Evolutionary conservation across 371 early-diverging fungal genomes (phyloP).

Genomic region (Blakeslea trispora): DNA sequence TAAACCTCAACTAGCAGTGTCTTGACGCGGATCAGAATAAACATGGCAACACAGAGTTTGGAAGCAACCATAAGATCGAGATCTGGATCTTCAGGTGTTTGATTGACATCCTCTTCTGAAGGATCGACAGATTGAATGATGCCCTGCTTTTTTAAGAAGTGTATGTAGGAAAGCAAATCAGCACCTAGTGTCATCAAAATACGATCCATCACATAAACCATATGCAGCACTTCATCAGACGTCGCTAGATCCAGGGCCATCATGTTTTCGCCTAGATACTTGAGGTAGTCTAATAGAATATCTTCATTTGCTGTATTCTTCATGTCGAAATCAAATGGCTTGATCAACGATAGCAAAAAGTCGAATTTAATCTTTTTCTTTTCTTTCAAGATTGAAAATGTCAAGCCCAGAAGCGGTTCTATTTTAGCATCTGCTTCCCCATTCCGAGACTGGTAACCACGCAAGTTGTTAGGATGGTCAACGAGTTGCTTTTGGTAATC

Average conservation of each 20-base stretch:
- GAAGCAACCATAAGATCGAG: constrained; percentile 30
- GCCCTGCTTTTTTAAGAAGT: constrained; percentile 29
- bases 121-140: neutral
- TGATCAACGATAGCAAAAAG: constrained; percentile 69
- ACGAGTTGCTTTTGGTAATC: constrained; percentile 63
- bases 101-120: constrained; percentile 12
- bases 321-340: constrained; percentile 65
- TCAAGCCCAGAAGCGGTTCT: constrained; percentile 62
- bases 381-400: constrained; percentile 71
- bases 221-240: constrained; percentile 77
- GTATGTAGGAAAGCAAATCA: constrained; percentile 53
- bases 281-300: constrained; percentile 60
- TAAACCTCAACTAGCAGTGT: constrained; percentile 63
- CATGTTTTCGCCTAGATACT: constrained; percentile 82
- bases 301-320: constrained; percentile 22
- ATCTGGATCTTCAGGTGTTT: constrained; percentile 5
- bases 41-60: constrained; percentile 47
- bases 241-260: constrained; percentile 72
- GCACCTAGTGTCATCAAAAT: constrained; percentile 71
- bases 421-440: constrained; percentile 53
- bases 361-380: constrained; percentile 71
- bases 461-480: constrained; percentile 9
- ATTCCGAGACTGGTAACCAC: constrained; percentile 29
- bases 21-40: constrained; percentile 63
- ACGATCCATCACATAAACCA: constrained; percentile 70